These are phyloP conservation scores for Rhodotorula sphaerocarpa DNA, from an alignment of 768 basidiomycete genomes.

Conservation along the genomic window DNA sequence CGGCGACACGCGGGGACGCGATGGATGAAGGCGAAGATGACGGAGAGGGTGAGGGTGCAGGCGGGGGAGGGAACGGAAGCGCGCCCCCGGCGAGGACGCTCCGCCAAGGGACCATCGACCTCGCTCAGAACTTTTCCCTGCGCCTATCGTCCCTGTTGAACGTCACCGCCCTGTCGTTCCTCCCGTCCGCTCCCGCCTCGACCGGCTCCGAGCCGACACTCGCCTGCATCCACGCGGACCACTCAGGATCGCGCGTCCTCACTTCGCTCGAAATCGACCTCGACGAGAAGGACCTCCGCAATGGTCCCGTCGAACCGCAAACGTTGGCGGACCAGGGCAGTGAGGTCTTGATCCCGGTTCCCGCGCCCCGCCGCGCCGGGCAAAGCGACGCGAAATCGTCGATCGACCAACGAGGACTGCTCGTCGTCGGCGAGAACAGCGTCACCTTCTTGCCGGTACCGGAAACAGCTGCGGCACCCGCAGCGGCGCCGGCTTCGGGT, in stretches of 20 bases:
- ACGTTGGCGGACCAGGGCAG: constrained; percentile 31
- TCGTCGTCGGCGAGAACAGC: constrained; percentile 40
- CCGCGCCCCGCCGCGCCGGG: too few relatives aligned
- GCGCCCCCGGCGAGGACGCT: too few relatives aligned
- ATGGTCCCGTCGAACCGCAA: constrained; percentile 11
- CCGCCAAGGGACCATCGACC: constrained; percentile 15
- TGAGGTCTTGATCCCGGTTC: constrained; percentile 28
- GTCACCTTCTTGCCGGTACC: constrained; percentile 9
- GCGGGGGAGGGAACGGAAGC: too few relatives aligned
- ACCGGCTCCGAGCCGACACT: constrained; percentile 44
- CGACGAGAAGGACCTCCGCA: constrained; percentile 37
- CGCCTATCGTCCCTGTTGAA: constrained; percentile 55
- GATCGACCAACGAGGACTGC: constrained; percentile 26
- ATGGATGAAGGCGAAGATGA: too few relatives aligned
- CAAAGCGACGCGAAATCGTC: too few relatives aligned
- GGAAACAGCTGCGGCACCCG: not conserved
- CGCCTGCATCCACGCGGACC: constrained; percentile 62
- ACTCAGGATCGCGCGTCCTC: constrained; percentile 45
- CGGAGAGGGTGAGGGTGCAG: not conserved
- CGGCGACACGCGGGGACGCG: too few relatives aligned
- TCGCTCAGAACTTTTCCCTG: constrained; percentile 30
- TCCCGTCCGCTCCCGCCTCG: constrained; percentile 45
- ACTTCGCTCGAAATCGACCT: constrained; percentile 30
- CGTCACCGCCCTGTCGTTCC: constrained; percentile 59
- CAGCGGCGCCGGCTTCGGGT: too few relatives aligned